These are phyloP conservation scores for Rhodotorula taiwanensis DNA, from an alignment of 768 basidiomycete genomes.

Conservation along the genomic window DNA sequence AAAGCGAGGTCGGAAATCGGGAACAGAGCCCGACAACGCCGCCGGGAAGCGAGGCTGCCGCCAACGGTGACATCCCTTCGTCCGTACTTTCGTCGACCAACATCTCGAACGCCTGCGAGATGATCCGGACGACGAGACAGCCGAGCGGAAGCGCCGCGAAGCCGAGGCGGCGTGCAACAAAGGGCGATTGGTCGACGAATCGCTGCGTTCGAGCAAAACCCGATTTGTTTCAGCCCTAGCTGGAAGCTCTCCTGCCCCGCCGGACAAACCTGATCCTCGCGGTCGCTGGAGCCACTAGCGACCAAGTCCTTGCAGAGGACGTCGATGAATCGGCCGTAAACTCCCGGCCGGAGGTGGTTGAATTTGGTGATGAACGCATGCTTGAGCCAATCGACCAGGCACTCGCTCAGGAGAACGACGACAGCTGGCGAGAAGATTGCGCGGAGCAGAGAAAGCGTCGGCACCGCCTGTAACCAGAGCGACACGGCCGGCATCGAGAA, in stretches of 20 bases:
- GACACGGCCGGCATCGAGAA: slow-evolving; percentile 48
- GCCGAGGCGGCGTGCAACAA: slow-evolving; percentile 86
- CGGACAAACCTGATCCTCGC: not conserved
- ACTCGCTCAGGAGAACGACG: slow-evolving; percentile 82
- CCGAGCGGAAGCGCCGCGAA: slow-evolving; percentile 89
- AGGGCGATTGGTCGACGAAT: slow-evolving; percentile 90
- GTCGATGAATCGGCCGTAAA: slow-evolving; percentile 91
- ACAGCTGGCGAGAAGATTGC: slow-evolving; percentile 89
- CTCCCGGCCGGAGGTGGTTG: slow-evolving; percentile 91
- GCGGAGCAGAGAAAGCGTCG: slow-evolving; percentile 46
- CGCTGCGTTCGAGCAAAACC: slow-evolving; percentile 51
- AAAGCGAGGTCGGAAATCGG: too few species aligned
- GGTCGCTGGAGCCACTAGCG: slow-evolving; percentile 45
- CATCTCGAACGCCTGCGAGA: slow-evolving; percentile 48
- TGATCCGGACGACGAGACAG: slow-evolving; percentile 54
- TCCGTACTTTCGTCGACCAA: slow-evolving; percentile 39
- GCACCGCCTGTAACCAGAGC: slow-evolving; percentile 28
- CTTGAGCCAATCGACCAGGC: slow-evolving; percentile 96
- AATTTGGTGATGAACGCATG: slow-evolving; percentile 99
- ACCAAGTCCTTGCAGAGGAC: slow-evolving; percentile 90
- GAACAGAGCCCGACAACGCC: too few species aligned
- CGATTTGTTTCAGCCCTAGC: slow-evolving; percentile 64
- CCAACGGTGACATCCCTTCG: too few species aligned
- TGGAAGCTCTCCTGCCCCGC: too few species aligned
- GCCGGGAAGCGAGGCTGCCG: too few species aligned